A percentile compares a stretch with the other conserved stretches of the same genome.
Evolutionary conservation across 2,329 filamentous ascomycete species (phyloP).

Genomic region (Pochonia chlamydosporia): DNA sequence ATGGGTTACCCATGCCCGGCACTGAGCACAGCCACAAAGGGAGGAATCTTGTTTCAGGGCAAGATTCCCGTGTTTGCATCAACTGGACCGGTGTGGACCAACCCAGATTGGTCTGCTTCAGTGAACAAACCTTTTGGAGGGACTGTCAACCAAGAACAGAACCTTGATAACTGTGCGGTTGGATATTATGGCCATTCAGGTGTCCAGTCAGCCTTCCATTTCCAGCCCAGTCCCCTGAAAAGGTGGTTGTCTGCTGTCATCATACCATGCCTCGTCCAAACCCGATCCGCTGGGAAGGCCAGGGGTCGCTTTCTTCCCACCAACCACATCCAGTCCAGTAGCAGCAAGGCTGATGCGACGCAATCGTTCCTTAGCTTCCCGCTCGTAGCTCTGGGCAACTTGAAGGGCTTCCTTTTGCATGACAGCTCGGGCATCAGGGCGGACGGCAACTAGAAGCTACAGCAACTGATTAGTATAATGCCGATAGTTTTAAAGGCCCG

Average conservation of each 20-base stretch:
- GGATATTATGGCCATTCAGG: neutral
- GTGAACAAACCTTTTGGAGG: neutral
- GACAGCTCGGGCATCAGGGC: slow-evolving; percentile 57
- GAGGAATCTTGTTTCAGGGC: neutral
- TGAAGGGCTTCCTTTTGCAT: slow-evolving; percentile 67
- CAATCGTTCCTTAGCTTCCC: slow-evolving; percentile 69
- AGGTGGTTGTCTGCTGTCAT: slow-evolving; percentile 15
- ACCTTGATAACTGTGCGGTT: neutral
- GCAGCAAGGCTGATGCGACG: slow-evolving; percentile 70
- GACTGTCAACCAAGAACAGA: neutral
- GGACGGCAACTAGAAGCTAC: slow-evolving; percentile 67
- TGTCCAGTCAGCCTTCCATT: slow-evolving; percentile 7
- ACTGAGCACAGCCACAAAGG: neutral
- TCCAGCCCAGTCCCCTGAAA: slow-evolving; percentile 3
- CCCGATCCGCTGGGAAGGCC: slow-evolving; percentile 8
- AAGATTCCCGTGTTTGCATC: neutral
- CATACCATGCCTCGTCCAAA: slow-evolving; percentile 29
- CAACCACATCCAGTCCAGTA: slow-evolving; percentile 64
- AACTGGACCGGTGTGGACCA: neutral
- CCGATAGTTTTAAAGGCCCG: too few species aligned
- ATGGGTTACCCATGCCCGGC: slow-evolving; percentile 6
- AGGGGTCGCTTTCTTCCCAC: slow-evolving; percentile 15
- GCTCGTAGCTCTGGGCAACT: slow-evolving; percentile 65
- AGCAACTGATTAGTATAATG: neutral
- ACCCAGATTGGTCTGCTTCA: neutral